Base-by-base conservation (phyloP, 768 basidiomycete genomes). In the Coprinopsis sp. region DNA sequence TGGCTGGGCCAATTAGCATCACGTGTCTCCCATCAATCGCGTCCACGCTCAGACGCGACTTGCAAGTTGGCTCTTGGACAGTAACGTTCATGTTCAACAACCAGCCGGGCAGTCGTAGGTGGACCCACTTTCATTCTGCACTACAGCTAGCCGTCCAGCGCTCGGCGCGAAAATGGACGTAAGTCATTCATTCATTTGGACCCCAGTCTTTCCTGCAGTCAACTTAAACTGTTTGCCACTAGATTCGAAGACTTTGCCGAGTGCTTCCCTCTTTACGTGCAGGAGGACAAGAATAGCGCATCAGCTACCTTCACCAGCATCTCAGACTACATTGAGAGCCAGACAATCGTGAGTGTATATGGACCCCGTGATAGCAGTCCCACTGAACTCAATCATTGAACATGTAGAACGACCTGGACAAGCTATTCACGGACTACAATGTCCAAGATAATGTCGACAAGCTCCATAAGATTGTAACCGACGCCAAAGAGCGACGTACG, bases 361-460 rank as follows among this genome's bases (percentile, higher is more conserved):
- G 46, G 48, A 36, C 8, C 2, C 6, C 18, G 25, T n/a, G n/a
- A n/a, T n/a, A n/a, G n/a, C n/a, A n/a, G n/a, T n/a, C n/a, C n/a
- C n/a, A 4, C 12, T 44, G 11, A 21, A 14, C 25, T 16, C 43
- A 31, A 38, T 37, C 50, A 16, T 38, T 30, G 27, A 30, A 44
- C 37, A 14, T 39, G 5, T 43, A 88, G 85, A 74, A 76, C 29
- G 78, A 82, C 50, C 72, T 84, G 31, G 82, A 88, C 42, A 75
- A 79, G 29, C 51, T 90, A n/a, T 82, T 88, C 60, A 76, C 71
- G 23, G 76, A 83, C 45, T 82, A 84, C 55, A 71, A 77, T 41
- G 79, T 85, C 1, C 77, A 78, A 52, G 79, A 82, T 36, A 83
- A 78, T 52, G 75, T 90, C 25, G 87, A 91, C 59, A 71, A 71